Base-by-base conservation (phyloP, 495 filamentous ascomycete genomes). In the Talaromyces liani region DNA sequence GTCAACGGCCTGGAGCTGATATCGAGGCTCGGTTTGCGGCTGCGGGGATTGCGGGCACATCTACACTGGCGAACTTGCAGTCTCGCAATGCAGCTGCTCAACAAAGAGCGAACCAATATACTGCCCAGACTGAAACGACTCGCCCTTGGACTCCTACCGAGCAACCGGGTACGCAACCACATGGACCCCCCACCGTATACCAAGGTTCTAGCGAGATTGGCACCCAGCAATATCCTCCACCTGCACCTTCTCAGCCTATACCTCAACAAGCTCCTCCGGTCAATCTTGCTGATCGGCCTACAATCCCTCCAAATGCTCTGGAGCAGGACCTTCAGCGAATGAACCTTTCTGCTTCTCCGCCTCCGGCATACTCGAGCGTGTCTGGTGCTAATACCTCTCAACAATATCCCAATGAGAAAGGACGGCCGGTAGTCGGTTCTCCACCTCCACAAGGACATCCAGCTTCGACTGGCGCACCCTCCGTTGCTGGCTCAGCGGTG, bases 71-170 rank as follows among this genome's bases (percentile, higher is more conserved):
- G 60, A 88, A 85, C 64, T 77, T 96, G 39, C 90, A 93, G 72
- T 86, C 88, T n/a, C 84, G 90, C 60, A 93, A 88, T 67, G 87
- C 88, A n/a, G 90, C 91, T 2, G 91, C 91, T 2, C 83, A 89
- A 64, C 88, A 91, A 69, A 81, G 92, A 54, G 70, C 86, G 60
- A 84, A 88, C 25, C 90, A 92, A 60, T 95, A 97, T 77, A 80
- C 81, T 8, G 79, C 77, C 33, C 80, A 81, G 60, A 72, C 80
- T 20, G 79, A 80, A 22, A 71, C 72, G 22, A 80, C 83, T 45
- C 83, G 93, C 60, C 92, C 92, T 55, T 98, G 94, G 94, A 98
- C 95, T 18, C 94, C 94, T 1, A 98, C 94, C 29, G 94, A 98
- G 71, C 81, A 88, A 61, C 93, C 94, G 2, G 94, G 90, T 6